Evolutionary conservation across 371 early-diverging fungal species (phyloP), one percentile per base, ranked within the genome.

Genomic region (Paraphysoderma sedebokerense): DNA sequence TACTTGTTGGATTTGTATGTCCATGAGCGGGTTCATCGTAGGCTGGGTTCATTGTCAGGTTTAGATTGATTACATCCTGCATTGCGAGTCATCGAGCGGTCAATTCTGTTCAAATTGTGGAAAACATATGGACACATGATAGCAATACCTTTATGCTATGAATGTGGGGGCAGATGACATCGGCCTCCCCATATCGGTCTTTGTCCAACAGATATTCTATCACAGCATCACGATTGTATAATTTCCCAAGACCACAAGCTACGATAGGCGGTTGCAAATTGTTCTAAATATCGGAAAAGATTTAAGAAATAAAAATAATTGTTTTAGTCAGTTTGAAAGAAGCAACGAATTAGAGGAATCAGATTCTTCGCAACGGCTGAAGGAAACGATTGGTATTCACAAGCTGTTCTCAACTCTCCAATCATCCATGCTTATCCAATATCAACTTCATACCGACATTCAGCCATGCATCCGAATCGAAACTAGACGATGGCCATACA

Each of bases 161-260:
- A 38, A 96, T 79, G 57, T 95, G 89, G 19, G 74, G 63, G 55
- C 86, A 85, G 34, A 87, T 81, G 47, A 63, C 57, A 48, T 81
- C 83, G 17, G 77, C 85, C 59, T 88, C 91, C 2, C 90, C 89
- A 56, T 80, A 87, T 9, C 68, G 68, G 30, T 61, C 61, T 44
- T 67, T 66, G 59, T 87, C 79, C 4, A 93, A 65, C 17, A 96
- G 62, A 50, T 76, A 84, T 54, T 87, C 81, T 8, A 93, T 62
- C 22, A 96, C 61, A 2, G 85, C 78, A 47, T 87, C 87, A 57
- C 87, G 83, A 56, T 92, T 92, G 69, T 91, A 96, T 22, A 96
- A 70, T 44, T 81, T 82, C 1, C 97, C 97, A 9, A 92, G 66
- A 4, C 62, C 72, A 55, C 81, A 79, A 2, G 77, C 65, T 8